Base-by-base conservation (phyloP, 768 basidiomycete genomes). In the Suillus paluster region DNA sequence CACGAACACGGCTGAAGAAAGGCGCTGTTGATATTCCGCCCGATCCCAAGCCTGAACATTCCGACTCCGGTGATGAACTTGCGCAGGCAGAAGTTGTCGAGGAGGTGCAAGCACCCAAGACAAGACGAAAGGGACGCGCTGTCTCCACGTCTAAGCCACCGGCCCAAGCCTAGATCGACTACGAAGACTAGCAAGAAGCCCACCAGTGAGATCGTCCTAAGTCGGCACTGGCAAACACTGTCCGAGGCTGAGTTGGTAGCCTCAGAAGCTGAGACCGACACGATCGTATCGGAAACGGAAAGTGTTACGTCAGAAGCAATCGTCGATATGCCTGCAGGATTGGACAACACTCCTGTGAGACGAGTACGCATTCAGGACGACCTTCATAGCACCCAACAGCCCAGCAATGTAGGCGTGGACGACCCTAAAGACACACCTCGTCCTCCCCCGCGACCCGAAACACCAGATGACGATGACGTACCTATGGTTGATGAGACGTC, bases 31-130 rank as follows among this genome's bases (percentile, higher is more conserved):
- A 25, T 21, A 17, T 55, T 38, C 21, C 36, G 46, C 21, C 45
- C 39, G 36, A 39, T 39, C 14, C 46, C n/a, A 39, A 25, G 3
- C 36, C 36, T 55, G 53, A 55, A 19, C 23, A 38, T 17, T 55
- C 53, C 1, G 53, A 61, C 55, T 73, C 69, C 1, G 71, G 77
- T 36, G 76, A 78, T 36, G 66, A 70, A 44, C 38, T 63, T 1
- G 64, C 53, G 2, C 34, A 62, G 4, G 38, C 41, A 8, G 25
- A 73, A 25, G 56, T 65, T 19, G 27, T 68, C 3, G 69, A 65
- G 1, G 63, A 64, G 3, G 63, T 59, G n/a, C 61, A 49, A 36
- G 8, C 54, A 60, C 33, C 50, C 46, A 57, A 61, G 44, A 58
- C 64, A 45, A 66, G 58, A 34, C 58, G 57, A 4, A 66, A 38